Evolutionary conservation across 139 green algal genomes (phyloP).

Genomic region (Chara braunii): DNA sequence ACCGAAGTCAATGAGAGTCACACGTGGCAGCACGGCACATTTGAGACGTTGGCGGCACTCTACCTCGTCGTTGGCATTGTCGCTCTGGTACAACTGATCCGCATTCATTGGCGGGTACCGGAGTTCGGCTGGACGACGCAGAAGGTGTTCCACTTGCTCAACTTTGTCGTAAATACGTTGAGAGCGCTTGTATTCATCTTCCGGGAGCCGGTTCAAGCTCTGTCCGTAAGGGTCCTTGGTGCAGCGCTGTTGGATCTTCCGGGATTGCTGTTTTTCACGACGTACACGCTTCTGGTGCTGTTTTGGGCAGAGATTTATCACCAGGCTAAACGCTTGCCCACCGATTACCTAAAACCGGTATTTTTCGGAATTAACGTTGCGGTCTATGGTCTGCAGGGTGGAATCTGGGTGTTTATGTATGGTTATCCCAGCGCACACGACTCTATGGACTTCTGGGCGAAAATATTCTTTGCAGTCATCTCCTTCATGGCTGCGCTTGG

Average conservation of each 20-base stretch:
- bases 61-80: too few relatives aligned
- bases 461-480: too few relatives aligned
- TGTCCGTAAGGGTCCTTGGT: constrained; percentile 37
- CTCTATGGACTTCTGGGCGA: too few relatives aligned
- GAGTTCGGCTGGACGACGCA: constrained; percentile 99
- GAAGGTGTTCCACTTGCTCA: constrained; percentile 98
- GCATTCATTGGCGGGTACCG: constrained; percentile 84
- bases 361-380: constrained; percentile 78
- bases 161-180: constrained; percentile 57
- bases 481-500: too few relatives aligned
- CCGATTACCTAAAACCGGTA: constrained; percentile 59
- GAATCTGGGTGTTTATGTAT: too few relatives aligned
- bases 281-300: constrained; percentile 93
- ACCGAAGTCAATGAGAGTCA: too few relatives aligned
- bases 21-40: too few relatives aligned
- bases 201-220: constrained; percentile 17
- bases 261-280: constrained; percentile 94
- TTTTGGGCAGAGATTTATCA: constrained; percentile 99
- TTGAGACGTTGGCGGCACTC: too few relatives aligned
- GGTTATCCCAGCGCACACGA: too few relatives aligned
- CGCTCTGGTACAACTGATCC: constrained; percentile 47
- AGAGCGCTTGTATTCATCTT: constrained; percentile 57
- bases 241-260: constrained; percentile 71
- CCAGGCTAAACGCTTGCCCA: constrained; percentile 69
- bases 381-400: constrained; percentile 70